Evolutionary conservation across 202 grass and related monocot species (phyloP).

Genomic region (Carex arenaria): DNA sequence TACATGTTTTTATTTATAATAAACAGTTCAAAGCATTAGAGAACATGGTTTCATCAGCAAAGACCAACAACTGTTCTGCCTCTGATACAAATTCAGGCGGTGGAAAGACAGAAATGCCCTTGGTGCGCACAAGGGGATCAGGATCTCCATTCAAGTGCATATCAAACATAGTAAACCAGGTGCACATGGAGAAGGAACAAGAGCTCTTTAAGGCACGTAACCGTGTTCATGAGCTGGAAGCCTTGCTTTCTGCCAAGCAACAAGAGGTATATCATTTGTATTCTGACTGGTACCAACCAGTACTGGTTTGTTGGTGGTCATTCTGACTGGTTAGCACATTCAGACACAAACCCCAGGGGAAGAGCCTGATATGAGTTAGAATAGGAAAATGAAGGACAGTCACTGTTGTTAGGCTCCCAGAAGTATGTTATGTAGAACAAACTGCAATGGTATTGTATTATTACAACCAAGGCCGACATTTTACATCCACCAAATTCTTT

Average conservation of each 20-base stretch:
- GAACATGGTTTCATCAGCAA: slow-evolving; percentile 45
- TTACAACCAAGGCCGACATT: neutral
- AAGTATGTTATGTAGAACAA: neutral
- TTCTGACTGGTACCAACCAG: neutral
- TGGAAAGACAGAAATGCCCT: slow-evolving; percentile 55
- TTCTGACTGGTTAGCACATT: neutral
- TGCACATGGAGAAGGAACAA: slow-evolving; percentile 76
- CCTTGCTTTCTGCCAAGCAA: slow-evolving; percentile 57
- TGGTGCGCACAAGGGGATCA: slow-evolving; percentile 44
- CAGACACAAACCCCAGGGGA: neutral
- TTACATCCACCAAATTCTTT: neutral
- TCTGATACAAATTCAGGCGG: slow-evolving; percentile 32
- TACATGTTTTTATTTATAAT: slow-evolving; percentile 6
- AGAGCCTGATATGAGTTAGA: neutral
- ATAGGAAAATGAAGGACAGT: neutral
- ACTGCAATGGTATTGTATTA: neutral
- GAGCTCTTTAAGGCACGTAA: slow-evolving; percentile 55
- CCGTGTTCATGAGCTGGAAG: slow-evolving; percentile 76
- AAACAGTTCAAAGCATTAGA: slow-evolving; percentile 72
- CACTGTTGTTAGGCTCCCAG: neutral
- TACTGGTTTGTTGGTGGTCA: neutral
- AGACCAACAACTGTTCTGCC: slow-evolving; percentile 22
- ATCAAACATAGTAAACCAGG: slow-evolving; percentile 74
- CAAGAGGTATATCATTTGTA: slow-evolving; percentile 51
- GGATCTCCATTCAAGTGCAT: slow-evolving; percentile 79